Conservation (phyloP, 768 basidiomycete species). For the Rubroboletus pulcherrimus region DNA sequence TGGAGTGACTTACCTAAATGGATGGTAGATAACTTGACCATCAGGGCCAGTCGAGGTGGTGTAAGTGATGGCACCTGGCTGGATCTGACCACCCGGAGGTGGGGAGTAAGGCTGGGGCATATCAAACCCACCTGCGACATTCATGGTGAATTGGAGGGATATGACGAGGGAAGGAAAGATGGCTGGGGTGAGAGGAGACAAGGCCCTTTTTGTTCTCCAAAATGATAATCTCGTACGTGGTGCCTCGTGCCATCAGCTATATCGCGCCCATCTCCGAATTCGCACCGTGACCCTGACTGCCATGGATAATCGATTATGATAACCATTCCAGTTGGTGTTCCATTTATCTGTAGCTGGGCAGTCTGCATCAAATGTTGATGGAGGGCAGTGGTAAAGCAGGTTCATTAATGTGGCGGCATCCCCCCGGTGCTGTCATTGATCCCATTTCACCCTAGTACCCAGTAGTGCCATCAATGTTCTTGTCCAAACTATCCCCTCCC, state of each 20-base stretch:
- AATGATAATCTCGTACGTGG: slow-evolving; percentile 14
- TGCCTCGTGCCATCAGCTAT: slow-evolving; percentile 31
- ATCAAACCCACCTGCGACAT: slow-evolving; percentile 22
- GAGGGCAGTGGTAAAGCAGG: not conserved
- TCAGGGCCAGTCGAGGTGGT: slow-evolving; percentile 61
- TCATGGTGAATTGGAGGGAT: slow-evolving; percentile 19
- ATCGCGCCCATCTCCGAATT: slow-evolving; percentile 33
- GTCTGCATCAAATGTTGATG: not conserved
- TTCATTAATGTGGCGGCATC: too few species aligned
- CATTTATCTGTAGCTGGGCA: not conserved
- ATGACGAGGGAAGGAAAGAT: slow-evolving; percentile 13
- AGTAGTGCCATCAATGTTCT: too few species aligned
- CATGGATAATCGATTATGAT: slow-evolving; percentile 3
- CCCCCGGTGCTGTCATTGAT: too few species aligned
- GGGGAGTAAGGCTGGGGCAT: slow-evolving; percentile 31
- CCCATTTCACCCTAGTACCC: too few species aligned
- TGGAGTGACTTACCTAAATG: slow-evolving; percentile 61
- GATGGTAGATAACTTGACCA: slow-evolving; percentile 63
- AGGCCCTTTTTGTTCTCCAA: slow-evolving; percentile 20
- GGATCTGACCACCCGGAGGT: slow-evolving; percentile 41
- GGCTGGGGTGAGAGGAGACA: not conserved
- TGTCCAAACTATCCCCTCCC: too few species aligned
- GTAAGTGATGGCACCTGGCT: slow-evolving; percentile 69
- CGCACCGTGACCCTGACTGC: slow-evolving; percentile 4
- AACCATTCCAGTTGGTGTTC: not conserved